Base-by-base conservation (phyloP, 805 yeast species). In the Yamadazyma tumulicola region DNA sequence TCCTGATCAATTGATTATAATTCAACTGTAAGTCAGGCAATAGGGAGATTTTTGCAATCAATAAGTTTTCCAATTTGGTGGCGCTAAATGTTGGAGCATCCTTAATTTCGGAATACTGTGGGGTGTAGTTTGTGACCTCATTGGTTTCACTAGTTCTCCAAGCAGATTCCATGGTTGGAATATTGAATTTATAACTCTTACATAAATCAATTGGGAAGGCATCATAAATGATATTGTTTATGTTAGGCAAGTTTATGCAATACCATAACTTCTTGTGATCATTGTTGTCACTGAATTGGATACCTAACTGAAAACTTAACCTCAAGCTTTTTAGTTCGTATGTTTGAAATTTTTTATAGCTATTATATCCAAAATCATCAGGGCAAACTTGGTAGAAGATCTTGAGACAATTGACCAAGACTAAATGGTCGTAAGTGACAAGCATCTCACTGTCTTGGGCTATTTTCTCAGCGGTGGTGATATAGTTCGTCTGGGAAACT, bases 181-280 rank as follows among this genome's bases (percentile, higher is more conserved):
- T 11, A 8, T 19, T 32, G 6, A 26, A 5, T 3, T 26, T 32
- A 7, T 20, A 26, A 19, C 20, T 20, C 25, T 33, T 33, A 4
- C 26, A 19, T 28, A 33, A 19, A 21, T 33, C 36, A 12, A 33
- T 27, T 10, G 36, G 36, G n/a, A 22, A 26, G 2, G 27, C 36
- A 20, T 15, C 5, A 16, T 20, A 10, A 11, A 33, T 21, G 22
- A 33, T 13, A 33, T 33, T 33, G 8, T 21, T 7, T 20, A 26
- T 4, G 22, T 26, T 21, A 10, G 36, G 36, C 7, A 15, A 28
- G 12, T 33, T 33, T 3, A 33, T 26, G 14, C 19, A 26, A 26
- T 19, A 33, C 36, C 36, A 33, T 12, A 33, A 12, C 11, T 33
- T 33, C n/a, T 19, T 33, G 12, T 14, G 12, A 32, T 32, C 23